Base-by-base conservation (phyloP, 1,284 basidiomycete genomes). In the Mycena sp. region DNA sequence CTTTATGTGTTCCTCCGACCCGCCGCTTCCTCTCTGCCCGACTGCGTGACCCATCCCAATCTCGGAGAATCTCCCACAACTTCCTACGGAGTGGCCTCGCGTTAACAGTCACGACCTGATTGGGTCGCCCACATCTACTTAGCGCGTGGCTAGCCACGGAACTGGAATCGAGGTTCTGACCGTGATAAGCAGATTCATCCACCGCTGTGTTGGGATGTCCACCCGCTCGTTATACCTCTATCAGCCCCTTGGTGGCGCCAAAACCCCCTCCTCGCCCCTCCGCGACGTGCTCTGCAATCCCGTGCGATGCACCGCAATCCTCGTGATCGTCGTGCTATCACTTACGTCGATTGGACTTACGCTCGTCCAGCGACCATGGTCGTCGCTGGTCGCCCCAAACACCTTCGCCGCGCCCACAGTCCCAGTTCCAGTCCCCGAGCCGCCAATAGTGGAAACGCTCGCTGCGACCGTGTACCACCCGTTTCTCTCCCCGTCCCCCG, bases 251-350 rank as follows among this genome's bases (percentile, higher is more conserved):
- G 55, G 54, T 0, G 48, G 41, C 14, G 9, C 7, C 32, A 3
- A 62, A 58, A 7, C 46, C 40, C 19, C 14, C 12, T 21, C 26
- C 25, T 23, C 38, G 3, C 35, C 49, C 21, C 25, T 55, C 29
- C 64, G 64, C 37, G 57, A 59, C 5, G 6, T 52, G 4, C 21
- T 66, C 21, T 40, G 16, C 43, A 63, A 32, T 30, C 65, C 61
- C 1, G 28, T 63, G 4, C 58, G 61, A 1, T 64, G 54, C 25
- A 64, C 45, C 2, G 50, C 53, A 4, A 58, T 67, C n/a, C 58
- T 67, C 3, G 16, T 64, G 1, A 58, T 54, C 29, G 46, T 61
- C 26, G 65, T 40, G 23, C 58, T 61, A n/a, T 67, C 65, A 16
- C 48, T 64, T 11, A 51, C 45, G 12, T 61, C 64, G 3, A 52